A percentile compares a stretch with the other conserved stretches of the same genome.
Conservation (phyloP, 306 rosid genomes). For the Cicer cuneatum region DNA sequence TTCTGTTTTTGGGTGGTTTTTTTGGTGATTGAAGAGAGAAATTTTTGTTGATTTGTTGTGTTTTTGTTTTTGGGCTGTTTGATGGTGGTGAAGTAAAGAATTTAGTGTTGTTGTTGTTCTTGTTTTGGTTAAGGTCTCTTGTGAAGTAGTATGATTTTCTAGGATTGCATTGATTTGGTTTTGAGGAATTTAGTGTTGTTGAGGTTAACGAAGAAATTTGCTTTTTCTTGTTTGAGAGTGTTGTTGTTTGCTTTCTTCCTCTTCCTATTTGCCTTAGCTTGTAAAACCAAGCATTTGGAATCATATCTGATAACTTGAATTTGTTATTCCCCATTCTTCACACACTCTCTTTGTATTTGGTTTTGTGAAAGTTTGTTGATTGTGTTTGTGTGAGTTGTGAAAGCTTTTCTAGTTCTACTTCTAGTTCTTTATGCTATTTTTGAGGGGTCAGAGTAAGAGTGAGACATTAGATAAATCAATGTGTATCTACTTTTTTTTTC, state of each 20-base stretch:
- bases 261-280: slow-evolving; percentile 69
- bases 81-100: not conserved
- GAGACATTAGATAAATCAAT: slow-evolving; percentile 29
- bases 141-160: slow-evolving; percentile 83
- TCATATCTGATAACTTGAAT: slow-evolving; percentile 77
- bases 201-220: slow-evolving; percentile 35
- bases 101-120: slow-evolving; percentile 24
- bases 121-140: slow-evolving; percentile 57
- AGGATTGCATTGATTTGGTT: slow-evolving; percentile 49
- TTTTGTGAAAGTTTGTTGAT: not conserved
- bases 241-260: slow-evolving; percentile 46
- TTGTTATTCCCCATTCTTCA: slow-evolving; percentile 66
- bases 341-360: not conserved
- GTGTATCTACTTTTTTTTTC: slow-evolving; percentile 16
- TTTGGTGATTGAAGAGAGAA: slow-evolving; percentile 35
- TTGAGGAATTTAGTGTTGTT: slow-evolving; percentile 10
- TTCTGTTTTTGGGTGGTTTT: slow-evolving; percentile 55
- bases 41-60: not conserved
- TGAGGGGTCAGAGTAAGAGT: slow-evolving; percentile 17
- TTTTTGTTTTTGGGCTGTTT: not conserved
- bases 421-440: slow-evolving; percentile 15
- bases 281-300: slow-evolving; percentile 92
- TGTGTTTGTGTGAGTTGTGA: slow-evolving; percentile 25
- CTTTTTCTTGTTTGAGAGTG: slow-evolving; percentile 29
- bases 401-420: slow-evolving; percentile 29